Conservation (phyloP, 2,329 filamentous ascomycete species). For the Cyanodermella asteris region DNA sequence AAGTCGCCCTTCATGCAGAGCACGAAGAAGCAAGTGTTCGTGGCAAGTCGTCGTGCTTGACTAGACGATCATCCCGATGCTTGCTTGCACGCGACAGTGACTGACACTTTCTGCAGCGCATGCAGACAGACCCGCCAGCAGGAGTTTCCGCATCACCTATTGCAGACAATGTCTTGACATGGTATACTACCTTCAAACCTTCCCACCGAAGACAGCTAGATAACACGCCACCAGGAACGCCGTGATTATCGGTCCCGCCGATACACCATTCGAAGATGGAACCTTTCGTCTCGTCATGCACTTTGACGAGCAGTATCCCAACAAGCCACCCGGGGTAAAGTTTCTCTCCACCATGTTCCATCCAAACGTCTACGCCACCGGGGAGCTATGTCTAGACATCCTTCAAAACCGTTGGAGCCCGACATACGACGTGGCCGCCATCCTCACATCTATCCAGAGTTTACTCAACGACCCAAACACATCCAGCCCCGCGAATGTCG, state of each 20-base stretch:
- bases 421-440: slow-evolving; percentile 92
- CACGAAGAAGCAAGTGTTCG: background rate
- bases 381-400: slow-evolving; percentile 90
- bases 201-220: background rate
- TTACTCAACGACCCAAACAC: slow-evolving; percentile 95
- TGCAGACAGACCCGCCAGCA: slow-evolving; percentile 96
- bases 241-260: slow-evolving; percentile 88
- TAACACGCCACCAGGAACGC: slow-evolving; percentile 49
- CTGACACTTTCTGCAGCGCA: slow-evolving; percentile 40
- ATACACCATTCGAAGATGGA: slow-evolving; percentile 95
- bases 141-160: slow-evolving; percentile 92
- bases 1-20: slow-evolving; percentile 13
- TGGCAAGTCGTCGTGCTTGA: slow-evolving; percentile 1
- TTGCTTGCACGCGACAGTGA: slow-evolving; percentile 5
- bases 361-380: slow-evolving; percentile 92
- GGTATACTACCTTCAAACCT: slow-evolving; percentile 14
- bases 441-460: slow-evolving; percentile 94
- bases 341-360: slow-evolving; percentile 99
- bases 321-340: slow-evolving; percentile 92
- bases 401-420: slow-evolving; percentile 96
- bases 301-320: slow-evolving; percentile 96
- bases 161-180: slow-evolving; percentile 87
- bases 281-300: slow-evolving; percentile 97
- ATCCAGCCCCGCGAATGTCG: slow-evolving; percentile 92
- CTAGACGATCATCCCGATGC: background rate